phyloP scores from a whole-genome alignment of 1,139 yeast genomes.

The Sugiyamaella neomexicana region DNA sequence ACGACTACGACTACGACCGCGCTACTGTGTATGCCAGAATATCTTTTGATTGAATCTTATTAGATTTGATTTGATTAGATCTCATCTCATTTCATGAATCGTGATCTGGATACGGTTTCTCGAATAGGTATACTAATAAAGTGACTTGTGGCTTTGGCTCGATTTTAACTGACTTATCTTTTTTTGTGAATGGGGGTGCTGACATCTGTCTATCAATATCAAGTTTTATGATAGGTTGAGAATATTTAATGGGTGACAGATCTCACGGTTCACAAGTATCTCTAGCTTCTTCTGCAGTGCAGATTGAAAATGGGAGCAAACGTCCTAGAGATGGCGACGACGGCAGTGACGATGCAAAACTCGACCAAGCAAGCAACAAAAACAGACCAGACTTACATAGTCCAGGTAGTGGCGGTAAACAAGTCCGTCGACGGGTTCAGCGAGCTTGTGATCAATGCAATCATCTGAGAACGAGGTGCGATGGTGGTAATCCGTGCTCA shows the following conservation, averaged over 20 bases:
- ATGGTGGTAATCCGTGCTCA: slow-evolving; percentile 44
- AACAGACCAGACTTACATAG: background rate
- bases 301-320: slow-evolving; percentile 9
- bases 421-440: slow-evolving; percentile 29
- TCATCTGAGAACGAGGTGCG: slow-evolving; percentile 45
- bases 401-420: slow-evolving; percentile 5
- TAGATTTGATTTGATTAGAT: background rate
- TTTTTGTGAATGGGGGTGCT: background rate
- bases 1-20: no score
- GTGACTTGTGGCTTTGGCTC: background rate
- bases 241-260: slow-evolving; percentile 12
- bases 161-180: no score
- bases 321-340: slow-evolving; percentile 2
- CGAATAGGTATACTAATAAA: background rate
- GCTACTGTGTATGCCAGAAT: no score
- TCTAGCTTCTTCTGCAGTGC: slow-evolving; percentile 6
- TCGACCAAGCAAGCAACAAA: background rate
- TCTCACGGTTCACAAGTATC: slow-evolving; percentile 9
- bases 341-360: slow-evolving; percentile 2
- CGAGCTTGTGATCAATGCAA: slow-evolving; percentile 48
- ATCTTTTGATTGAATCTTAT: no score
- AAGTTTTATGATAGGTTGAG: background rate
- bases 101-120: background rate
- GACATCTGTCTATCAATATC: no score
- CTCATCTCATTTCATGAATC: background rate